These are phyloP conservation scores for Brachypodium distachyon DNA, from an alignment of 202 grass and related monocot genomes.

Conservation along the genomic window DNA sequence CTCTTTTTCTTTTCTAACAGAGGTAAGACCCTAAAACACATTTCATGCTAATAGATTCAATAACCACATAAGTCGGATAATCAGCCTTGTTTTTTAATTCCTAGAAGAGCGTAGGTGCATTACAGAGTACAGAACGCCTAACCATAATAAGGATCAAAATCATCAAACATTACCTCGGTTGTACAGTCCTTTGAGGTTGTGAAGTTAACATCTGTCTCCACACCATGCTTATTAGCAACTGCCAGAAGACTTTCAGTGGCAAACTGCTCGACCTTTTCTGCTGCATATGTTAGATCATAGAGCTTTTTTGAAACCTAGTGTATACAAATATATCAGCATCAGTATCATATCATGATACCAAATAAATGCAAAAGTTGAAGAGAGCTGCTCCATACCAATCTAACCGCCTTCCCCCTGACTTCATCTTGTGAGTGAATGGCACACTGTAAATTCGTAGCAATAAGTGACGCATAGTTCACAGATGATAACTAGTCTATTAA, in stretches of 20 bases:
- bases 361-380: constrained; percentile 10
- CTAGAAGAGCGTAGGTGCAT: neutral
- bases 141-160: neutral
- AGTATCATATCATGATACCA: neutral
- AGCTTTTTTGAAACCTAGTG: constrained; percentile 83
- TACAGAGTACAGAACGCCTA: neutral
- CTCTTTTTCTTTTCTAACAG: no score
- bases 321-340: constrained; percentile 6
- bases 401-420: constrained; percentile 78
- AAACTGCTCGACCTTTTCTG: constrained; percentile 73
- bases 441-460: constrained; percentile 61
- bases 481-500: neutral
- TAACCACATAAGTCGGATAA: neutral
- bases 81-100: neutral
- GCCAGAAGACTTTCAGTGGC: constrained; percentile 62
- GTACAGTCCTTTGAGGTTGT: constrained; percentile 37
- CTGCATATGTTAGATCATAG: constrained; percentile 64
- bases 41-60: neutral
- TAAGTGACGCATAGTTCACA: neutral
- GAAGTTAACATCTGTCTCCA: constrained; percentile 32
- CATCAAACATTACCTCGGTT: constrained; percentile 48
- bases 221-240: constrained; percentile 48
- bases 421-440: constrained; percentile 87
- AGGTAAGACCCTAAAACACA: neutral
- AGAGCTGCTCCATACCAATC: constrained; percentile 58